Base-by-base conservation (phyloP, 2,329 filamentous ascomycete genomes). In the Colletotrichum magnum region DNA sequence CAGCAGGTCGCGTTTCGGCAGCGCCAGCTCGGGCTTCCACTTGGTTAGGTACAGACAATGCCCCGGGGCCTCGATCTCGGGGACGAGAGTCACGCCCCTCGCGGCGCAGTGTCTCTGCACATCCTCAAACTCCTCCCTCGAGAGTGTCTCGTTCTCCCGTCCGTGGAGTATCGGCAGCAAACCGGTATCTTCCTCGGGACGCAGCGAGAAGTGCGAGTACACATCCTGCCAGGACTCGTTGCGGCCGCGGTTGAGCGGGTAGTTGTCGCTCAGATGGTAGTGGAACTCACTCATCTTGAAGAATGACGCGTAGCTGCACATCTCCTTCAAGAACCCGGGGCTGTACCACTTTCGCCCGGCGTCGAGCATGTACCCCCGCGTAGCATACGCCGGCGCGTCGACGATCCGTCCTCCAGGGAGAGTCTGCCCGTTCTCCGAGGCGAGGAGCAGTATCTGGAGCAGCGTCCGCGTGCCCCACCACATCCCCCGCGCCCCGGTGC, bases 61-160 rank as follows among this genome's bases (percentile, higher is more conserved):
- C 0, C 86, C 86, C 0, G 86, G 86, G 0, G 85, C 81, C 72
- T 89, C 86, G 21, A 89, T 86, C 73, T 88, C 87, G 0, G 86
- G 86, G 6, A 88, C 79, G 1, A 89, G 78, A 0, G 86, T 87
- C 2, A 89, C 81, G 13, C 86, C 87, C 3, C 86, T 78, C 1
- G 77, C 73, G 0, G 84, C 86, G 69, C 87, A 88, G 69, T 85
- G 82, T 3, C 74, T 73, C 64, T 88, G 84, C 5, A 89, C 77
- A 9, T 83, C 77, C 28, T 84, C 83, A 57, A 86, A 87, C 16
- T 86, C 82, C 2, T 62, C 65, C 10, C 72, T 72, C 12, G 68
- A 43, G 1, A 69, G 69, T 0, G 74, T 75, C 68, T 76, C 75
- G 41, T 76, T 76, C 58, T 71, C 71, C 2, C 75, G 72, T 1